phyloP scores from a whole-genome alignment of 768 basidiomycete genomes.

The Asterophora lycoperdoides region DNA sequence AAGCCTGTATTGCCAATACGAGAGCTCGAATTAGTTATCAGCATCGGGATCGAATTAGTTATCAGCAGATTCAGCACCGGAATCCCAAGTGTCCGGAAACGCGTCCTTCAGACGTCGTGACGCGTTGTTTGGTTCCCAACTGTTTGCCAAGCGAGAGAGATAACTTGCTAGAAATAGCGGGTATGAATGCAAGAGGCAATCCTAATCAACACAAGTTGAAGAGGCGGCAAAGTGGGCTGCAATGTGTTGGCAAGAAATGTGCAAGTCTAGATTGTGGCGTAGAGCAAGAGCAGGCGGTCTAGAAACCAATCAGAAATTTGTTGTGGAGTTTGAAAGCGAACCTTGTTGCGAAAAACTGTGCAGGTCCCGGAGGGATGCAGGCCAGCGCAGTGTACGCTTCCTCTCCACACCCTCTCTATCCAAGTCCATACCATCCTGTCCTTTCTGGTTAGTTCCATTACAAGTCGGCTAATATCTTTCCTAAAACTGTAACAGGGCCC shows the following conservation, averaged over 20 bases:
- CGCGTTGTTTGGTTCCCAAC: conserved; percentile 1
- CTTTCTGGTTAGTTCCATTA: conserved; percentile 24
- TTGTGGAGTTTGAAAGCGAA: conserved; percentile 37
- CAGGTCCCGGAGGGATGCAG: conserved; percentile 65
- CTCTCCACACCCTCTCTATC: conserved; percentile 33
- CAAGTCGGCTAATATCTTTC: conserved; percentile 12
- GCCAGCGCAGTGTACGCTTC: conserved; percentile 34
- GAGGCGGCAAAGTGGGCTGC: no score
- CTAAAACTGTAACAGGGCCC: conserved; percentile 23
- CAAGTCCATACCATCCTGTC: conserved; percentile 31
- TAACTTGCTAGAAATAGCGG: background rate
- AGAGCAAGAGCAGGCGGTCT: background rate
- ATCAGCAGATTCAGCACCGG: no score
- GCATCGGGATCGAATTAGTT: no score
- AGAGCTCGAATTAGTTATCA: no score
- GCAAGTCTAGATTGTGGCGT: background rate
- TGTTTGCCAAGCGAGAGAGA: background rate
- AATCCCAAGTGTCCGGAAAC: background rate
- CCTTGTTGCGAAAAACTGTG: conserved; percentile 71
- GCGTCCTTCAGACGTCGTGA: background rate
- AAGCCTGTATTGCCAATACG: no score
- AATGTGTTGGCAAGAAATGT: background rate
- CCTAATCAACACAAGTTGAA: no score
- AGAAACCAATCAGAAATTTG: background rate
- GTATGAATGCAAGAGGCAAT: background rate